Evolutionary conservation across 164 flowering plant species (phyloP), one percentile per base, ranked within the genome.

Genomic region (Vitis cinerea): DNA sequence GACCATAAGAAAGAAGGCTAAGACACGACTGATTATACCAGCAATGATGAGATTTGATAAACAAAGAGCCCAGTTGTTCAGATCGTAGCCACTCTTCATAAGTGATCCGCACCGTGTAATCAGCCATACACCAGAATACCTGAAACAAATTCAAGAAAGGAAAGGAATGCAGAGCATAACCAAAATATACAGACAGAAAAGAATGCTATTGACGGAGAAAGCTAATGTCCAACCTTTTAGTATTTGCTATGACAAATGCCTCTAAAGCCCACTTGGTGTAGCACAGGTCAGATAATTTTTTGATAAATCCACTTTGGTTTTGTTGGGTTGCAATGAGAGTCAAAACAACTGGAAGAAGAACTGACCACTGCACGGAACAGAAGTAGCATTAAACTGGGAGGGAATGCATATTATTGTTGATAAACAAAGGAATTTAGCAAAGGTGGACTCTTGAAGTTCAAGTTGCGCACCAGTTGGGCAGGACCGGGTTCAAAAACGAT

Each of bases 331-430:
- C 91, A n/a, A 93, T 71, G 47, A 95, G 97, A 66, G 97, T 93
- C 77, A 95, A 79, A 71, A 95, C 99, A 68, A 95, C 99, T 16
- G 99, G 99, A 71, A 95, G 90, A 58, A 95, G 89, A 68, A 90
- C 97, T 23, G 93, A 91, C 97, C 96, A 95, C 99, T 95, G 91
- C 83, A 81, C 58, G 30, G 71, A 51, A 66, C 27, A 68, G 11
- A 65, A 12, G n/a, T 14, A 8, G 48, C 27, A n/a, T 13, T 10
- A 31, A 15, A 68, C 44, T 68, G 44, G 23, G 8, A 56, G 58
- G 59, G 29, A 8, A 64, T 10, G 63, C 6, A 61, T 12, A 4
- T 1, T 53, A 53, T 53, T 37, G 44, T 37, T 37, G 7, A 6
- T 37, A 37, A 6, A 37, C 44, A 37, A 37, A 37, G 4, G 44